Percentiles rank a stretch among this genome's conserved stretches.
Conservation (phyloP, 441 rosid species). For the Dalechampia spathulata region DNA sequence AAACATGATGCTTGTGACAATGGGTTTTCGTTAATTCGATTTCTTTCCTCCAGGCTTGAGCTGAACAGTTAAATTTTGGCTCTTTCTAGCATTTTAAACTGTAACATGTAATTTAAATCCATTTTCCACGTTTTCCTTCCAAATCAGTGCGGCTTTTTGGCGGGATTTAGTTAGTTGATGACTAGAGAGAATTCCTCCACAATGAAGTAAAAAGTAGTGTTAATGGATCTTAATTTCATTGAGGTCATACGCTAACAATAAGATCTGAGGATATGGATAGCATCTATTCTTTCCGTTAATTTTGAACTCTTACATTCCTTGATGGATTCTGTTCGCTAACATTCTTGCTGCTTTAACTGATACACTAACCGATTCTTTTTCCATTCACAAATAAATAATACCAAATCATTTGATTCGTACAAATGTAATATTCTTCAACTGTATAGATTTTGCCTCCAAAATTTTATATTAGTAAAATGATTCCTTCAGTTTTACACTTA, state of each 20-base stretch:
- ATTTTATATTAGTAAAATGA: constrained; percentile 21
- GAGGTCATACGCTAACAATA: constrained; percentile 30
- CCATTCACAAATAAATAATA: constrained; percentile 18
- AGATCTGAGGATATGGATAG: constrained; percentile 30
- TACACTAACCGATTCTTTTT: constrained; percentile 33
- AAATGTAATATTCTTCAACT: constrained; percentile 30
- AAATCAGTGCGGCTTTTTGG: constrained; percentile 25
- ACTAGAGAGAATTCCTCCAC: constrained; percentile 17
- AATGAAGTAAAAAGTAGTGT: constrained; percentile 23
- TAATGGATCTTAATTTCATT: constrained; percentile 29
- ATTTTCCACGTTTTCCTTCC: constrained; percentile 10
- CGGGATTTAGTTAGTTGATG: constrained; percentile 29
- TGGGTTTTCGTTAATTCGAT: constrained; percentile 43
- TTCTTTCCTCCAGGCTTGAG: constrained; percentile 13
- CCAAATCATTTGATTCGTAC: constrained; percentile 25
- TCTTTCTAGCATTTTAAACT: constrained; percentile 16
- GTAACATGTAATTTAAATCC: constrained; percentile 35
- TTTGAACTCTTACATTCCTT: constrained; percentile 16
- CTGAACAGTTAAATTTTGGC: constrained; percentile 2
- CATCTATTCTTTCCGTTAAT: constrained; percentile 29
- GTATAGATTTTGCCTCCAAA: constrained; percentile 12
- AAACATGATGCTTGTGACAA: constrained; percentile 20
- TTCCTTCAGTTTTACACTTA: constrained; percentile 12
- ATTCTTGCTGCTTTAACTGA: constrained; percentile 17
- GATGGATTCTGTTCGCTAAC: constrained; percentile 30